phyloP scores from a whole-genome alignment of 768 basidiomycete genomes.

The Mrakia frigida region DNA sequence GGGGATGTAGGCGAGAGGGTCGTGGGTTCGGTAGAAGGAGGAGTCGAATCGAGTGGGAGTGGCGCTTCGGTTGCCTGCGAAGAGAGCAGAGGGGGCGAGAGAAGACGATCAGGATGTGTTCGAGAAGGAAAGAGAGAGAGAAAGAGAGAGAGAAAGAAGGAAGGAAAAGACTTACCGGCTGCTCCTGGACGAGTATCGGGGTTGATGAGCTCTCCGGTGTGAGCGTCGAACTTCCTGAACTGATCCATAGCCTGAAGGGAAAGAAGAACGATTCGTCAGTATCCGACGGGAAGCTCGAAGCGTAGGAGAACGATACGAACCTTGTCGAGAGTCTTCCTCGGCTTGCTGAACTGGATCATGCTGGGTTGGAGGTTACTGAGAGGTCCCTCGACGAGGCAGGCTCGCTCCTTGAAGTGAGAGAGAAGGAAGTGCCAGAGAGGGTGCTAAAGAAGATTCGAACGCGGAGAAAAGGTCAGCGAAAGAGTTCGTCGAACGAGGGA shows the following conservation, averaged over 20 bases:
- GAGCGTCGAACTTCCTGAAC: constrained; percentile 87
- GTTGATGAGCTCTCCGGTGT: constrained; percentile 60
- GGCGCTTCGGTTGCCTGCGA: constrained; percentile 63
- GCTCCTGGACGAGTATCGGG: background rate
- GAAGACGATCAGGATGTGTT: background rate
- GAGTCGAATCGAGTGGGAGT: constrained; percentile 93
- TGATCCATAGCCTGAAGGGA: constrained; percentile 66
- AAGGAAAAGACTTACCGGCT: constrained; percentile 6
- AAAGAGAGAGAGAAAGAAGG: constrained; percentile 4
- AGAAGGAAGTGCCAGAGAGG: constrained; percentile 97
- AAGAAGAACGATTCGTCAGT: background rate
- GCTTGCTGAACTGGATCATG: constrained; percentile 99
- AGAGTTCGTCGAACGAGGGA: background rate
- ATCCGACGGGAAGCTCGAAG: background rate
- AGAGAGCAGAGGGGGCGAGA: constrained; percentile 19
- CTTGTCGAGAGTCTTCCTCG: constrained; percentile 77
- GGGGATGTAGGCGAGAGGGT: constrained; percentile 86
- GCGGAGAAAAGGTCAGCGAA: background rate
- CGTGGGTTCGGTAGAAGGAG: constrained; percentile 91
- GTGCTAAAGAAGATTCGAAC: constrained; percentile 70
- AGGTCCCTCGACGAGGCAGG: constrained; percentile 88
- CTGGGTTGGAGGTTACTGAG: constrained; percentile 92
- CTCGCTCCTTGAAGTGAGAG: constrained; percentile 97
- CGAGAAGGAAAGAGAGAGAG: background rate
- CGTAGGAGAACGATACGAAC: background rate